Evolutionary conservation across 2,329 filamentous ascomycete genomes (phyloP).

Genomic region (Fusarium mundagurra): DNA sequence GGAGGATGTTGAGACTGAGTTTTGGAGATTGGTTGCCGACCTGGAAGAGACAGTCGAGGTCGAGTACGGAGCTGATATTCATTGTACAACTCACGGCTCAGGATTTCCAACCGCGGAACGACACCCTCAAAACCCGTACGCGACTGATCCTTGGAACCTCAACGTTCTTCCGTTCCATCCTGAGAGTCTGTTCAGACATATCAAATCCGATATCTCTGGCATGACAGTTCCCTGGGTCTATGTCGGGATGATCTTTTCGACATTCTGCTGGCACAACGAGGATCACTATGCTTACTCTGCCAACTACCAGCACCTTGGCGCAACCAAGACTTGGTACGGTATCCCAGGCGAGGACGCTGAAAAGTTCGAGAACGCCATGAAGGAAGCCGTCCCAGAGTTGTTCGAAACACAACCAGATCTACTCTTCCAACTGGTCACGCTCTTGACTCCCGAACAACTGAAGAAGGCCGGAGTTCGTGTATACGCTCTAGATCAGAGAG

Average conservation of each 20-base stretch:
- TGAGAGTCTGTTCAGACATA: conserved; percentile 94
- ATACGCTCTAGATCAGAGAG: conserved; percentile 94
- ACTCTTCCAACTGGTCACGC: conserved; percentile 95
- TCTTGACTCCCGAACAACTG: conserved; percentile 91
- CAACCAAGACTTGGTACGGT: conserved; percentile 99
- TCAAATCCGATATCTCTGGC: conserved; percentile 97
- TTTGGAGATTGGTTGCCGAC: conserved; percentile 94
- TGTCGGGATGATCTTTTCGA: conserved; percentile 99
- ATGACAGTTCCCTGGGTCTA: conserved; percentile 99
- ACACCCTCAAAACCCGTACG: conserved; percentile 86
- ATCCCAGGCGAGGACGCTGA: conserved; percentile 93
- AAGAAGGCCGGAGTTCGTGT: conserved; percentile 93
- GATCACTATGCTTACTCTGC: conserved; percentile 98
- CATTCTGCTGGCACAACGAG: conserved; percentile 99
- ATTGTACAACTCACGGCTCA: conserved; percentile 96
- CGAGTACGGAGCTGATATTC: conserved; percentile 97
- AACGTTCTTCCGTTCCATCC: conserved; percentile 90
- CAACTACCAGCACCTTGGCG: conserved; percentile 98
- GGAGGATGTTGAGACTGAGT: conserved; percentile 95
- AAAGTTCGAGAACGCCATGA: conserved; percentile 96
- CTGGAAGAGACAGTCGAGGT: conserved; percentile 96
- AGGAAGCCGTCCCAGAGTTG: conserved; percentile 90
- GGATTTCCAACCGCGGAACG: conserved; percentile 95
- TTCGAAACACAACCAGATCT: conserved; percentile 98
- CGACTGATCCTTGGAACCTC: conserved; percentile 93